Base-by-base conservation (phyloP, 1,139 yeast genomes). In the Yamadazyma atmosphaerica region DNA sequence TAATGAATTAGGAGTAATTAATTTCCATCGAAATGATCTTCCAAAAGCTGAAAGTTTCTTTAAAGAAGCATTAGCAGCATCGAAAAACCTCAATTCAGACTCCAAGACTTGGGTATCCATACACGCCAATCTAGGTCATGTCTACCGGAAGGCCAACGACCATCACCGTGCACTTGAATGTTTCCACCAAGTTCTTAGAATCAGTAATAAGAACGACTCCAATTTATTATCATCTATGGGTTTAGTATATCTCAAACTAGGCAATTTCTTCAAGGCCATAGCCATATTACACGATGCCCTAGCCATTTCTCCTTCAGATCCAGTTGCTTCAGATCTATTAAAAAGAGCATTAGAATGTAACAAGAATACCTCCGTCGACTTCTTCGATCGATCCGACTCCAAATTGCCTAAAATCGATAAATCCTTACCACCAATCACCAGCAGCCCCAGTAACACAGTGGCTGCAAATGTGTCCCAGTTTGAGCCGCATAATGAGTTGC, bases 1-100 rank as follows among this genome's bases (percentile, higher is more conserved):
- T 42, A 94, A 94, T 60, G 99, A 94, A 58, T 66, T 90, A 54
- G 99, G 98, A 2, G 98, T 94, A 1, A 79, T 90, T 11, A 74
- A 81, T 53, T 94, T 87, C 58, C 94, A 90, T 57, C 83, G 81
- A 50, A 73, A 75, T 45, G 86, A 87, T 39, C 69, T 85, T 26
- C 60, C 63, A 19, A 77, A 73, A 46, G 95, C 98, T 0, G 94
- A 87, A 54, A 62, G 72, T 17, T 83, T 74, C 54, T 79, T 94
- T 50, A 74, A 74, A 38, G 82, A 79, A 49, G 98, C 98, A 0
- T 65, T 86, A 28, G 73, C 74, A 10, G 84, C 87, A 0, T 86
- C 95, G 1, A 77, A 75, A 45, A 73, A 74, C 43, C 68, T 86
- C 43, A 85, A 84, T 51, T 79, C 92, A 3, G 95, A 88, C 45